Evolutionary conservation across 306 rosid species (phyloP), one percentile per base, ranked within the genome.

Genomic region (Datisca glomerata): DNA sequence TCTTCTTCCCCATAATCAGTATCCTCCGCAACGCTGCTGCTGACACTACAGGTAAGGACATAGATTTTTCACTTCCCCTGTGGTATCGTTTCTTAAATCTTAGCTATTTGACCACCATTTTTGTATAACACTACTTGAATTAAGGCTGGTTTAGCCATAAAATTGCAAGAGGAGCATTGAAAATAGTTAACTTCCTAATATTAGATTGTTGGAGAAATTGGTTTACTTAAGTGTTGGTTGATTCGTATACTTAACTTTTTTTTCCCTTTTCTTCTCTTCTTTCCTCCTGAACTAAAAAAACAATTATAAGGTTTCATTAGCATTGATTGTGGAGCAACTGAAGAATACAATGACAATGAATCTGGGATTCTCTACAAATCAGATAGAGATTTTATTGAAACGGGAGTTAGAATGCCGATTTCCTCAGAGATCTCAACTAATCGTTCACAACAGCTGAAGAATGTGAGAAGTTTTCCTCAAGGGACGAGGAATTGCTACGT

Each of bases 401-500:
- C 40, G 0, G 79, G 70, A 15, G 23, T 37, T 44, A 50, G 10
- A 18, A n/a, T 1, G 16, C 12, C 16, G 3, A 8, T 46, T 8
- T 2, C 22, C 8, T 10, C 34, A 4, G 42, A 32, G 18, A 19
- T 31, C 17, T 13, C 44, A 3, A 0, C 1, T 18, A 17, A 13
- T 11, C 3, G 2, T 12, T 8, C 6, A 24, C 57, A 5, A 13
- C 61, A 21, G 9, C 39, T 61, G 9, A 20, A 13, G 13, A 58
- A 57, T 10, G 10, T 73, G 6, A 73, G 93, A 64, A 60, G 64
- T 18, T 73, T 81, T 20, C 75, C 78, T 4, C 12, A 43, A 0
- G 75, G 75, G 40, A 36, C 6, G 5, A 63, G 54, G 41, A 79
- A 68, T 23, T 81, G 93, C 55, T 81, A 71, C 54, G 50, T 45